A percentile compares a stretch with the other conserved stretches of the same genome.
Evolutionary conservation across 352 stramenopile genomes (phyloP).

Genomic region (Pythium rhizo-oryzae): DNA sequence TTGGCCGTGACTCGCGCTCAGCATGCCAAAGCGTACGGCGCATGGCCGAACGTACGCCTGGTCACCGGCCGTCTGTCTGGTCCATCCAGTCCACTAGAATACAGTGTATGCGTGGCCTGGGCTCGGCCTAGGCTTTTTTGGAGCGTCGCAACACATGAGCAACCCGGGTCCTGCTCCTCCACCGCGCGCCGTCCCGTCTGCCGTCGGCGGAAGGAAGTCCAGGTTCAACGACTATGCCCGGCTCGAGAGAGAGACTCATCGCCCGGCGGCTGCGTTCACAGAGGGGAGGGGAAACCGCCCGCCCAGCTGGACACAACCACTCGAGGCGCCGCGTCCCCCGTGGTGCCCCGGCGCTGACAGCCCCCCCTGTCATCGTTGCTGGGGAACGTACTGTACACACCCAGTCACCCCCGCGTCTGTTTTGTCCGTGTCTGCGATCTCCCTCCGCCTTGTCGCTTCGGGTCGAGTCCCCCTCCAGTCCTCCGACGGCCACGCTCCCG

Average conservation of each 20-base stretch:
- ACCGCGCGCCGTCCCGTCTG: background rate
- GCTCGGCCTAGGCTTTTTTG: too few species aligned
- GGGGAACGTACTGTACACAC: slow-evolving; percentile 1
- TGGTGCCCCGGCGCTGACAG: slow-evolving; percentile 6
- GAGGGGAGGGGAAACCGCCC: background rate
- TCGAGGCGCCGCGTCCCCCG: background rate
- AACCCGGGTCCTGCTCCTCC: slow-evolving; percentile 1
- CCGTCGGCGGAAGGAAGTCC: background rate
- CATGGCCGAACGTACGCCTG: background rate
- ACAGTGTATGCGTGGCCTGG: too few species aligned
- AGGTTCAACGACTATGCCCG: slow-evolving; percentile 15
- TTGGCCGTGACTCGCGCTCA: slow-evolving; percentile 4
- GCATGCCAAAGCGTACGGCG: slow-evolving; percentile 12
- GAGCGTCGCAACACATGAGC: slow-evolving; percentile 12
- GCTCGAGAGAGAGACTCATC: slow-evolving; percentile 15
- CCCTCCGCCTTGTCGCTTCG: background rate
- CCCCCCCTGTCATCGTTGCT: slow-evolving; percentile 11
- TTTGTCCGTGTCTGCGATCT: background rate
- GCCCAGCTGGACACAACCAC: slow-evolving; percentile 9
- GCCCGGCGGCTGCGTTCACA: slow-evolving; percentile 18
- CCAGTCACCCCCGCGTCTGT: background rate
- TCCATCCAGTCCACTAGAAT: background rate
- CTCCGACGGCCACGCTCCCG: too few species aligned
- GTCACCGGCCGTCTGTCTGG: background rate
- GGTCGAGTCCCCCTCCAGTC: too few species aligned